Conservation (phyloP, 495 filamentous ascomycete species). For the Penicillium lividum region DNA sequence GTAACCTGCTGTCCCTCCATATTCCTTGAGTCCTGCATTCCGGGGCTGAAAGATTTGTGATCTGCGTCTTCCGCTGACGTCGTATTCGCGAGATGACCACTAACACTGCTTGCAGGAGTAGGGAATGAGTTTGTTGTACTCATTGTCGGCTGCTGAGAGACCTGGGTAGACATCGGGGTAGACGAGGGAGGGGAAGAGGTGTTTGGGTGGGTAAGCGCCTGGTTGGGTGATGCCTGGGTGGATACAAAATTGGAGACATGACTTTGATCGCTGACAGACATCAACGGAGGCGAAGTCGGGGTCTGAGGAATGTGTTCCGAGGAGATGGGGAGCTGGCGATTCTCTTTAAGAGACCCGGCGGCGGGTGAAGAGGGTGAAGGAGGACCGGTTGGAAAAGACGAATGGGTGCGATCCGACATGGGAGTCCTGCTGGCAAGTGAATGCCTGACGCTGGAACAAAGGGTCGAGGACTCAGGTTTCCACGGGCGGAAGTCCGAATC, state of each 20-base stretch:
- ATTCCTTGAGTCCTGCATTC: conserved; percentile 24
- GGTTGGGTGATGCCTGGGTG: conserved; percentile 48
- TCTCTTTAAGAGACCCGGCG: conserved; percentile 43
- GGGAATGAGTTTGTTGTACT: conserved; percentile 48
- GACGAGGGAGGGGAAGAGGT: conserved; percentile 48
- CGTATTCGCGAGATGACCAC: conserved; percentile 33
- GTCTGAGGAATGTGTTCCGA: conserved; percentile 47
- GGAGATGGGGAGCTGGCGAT: conserved; percentile 25
- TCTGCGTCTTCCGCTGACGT: conserved; percentile 38
- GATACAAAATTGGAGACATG: conserved; percentile 50
- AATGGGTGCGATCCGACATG: conserved; percentile 49
- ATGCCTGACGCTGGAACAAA: conserved; percentile 9
- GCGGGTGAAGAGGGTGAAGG: conserved; percentile 49
- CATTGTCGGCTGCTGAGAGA: conserved; percentile 45
- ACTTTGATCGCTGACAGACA: conserved; percentile 52
- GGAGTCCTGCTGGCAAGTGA: conserved; percentile 20
- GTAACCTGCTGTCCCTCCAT: conserved; percentile 23
- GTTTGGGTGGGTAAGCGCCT: conserved; percentile 45
- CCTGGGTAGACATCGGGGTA: conserved; percentile 48
- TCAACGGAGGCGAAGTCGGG: conserved; percentile 54
- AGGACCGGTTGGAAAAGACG: conserved; percentile 42
- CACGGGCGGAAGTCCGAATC: conserved; percentile 20
- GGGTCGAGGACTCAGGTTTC: conserved; percentile 8
- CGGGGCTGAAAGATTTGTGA: conserved; percentile 31
- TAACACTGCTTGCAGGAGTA: conserved; percentile 50